Base-by-base conservation (phyloP, 163 green algal species). In the Picocystis sp. region DNA sequence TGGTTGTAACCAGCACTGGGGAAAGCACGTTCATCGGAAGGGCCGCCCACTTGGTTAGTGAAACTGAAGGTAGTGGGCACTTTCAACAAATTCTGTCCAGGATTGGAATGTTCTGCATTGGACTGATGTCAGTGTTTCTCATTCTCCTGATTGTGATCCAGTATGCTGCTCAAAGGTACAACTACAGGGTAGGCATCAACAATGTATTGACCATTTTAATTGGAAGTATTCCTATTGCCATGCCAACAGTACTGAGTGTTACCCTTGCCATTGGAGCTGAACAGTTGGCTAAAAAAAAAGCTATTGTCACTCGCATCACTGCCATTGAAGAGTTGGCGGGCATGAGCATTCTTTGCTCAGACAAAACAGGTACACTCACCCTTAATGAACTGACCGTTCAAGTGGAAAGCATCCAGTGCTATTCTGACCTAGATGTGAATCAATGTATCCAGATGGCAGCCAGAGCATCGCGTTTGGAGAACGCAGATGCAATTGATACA, bases 281-380 rank as follows among this genome's bases (percentile, higher is more conserved):
- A 63, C 76, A 81, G 57, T 71, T 93, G 45, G 78, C 83, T 24
- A 81, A 81, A 56, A 71, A 92, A 65, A 82, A 81, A 42, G 79
- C 81, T 51, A 91, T 93, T 51, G 82, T 87, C 35, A 76, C 75
- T 0, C 76, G 81, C 46, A 79, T 87, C 73, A 74, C 64, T 14
- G 79, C 82, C 33, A 80, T 93, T 21, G 82, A 93, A 76, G 82
- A 93, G 74, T 84, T 93, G 81, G 82, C 82, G 11, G 58, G 64
- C 49, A 87, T 89, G 79, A 71, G 84, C 71, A 82, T 90, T 38
- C 77, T 90, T 23, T 89, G 82, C 79, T 87, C 76, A 21, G 82
- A 92, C 73, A 92, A 92, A 70, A 92, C 82, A 17, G 81, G 61
- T 61, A 86, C 69, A 23, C 71, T 88, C 15, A 83, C 75, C 5